Conservation (phyloP, 2,329 filamentous ascomycete genomes). For the Penicillium sp. region DNA sequence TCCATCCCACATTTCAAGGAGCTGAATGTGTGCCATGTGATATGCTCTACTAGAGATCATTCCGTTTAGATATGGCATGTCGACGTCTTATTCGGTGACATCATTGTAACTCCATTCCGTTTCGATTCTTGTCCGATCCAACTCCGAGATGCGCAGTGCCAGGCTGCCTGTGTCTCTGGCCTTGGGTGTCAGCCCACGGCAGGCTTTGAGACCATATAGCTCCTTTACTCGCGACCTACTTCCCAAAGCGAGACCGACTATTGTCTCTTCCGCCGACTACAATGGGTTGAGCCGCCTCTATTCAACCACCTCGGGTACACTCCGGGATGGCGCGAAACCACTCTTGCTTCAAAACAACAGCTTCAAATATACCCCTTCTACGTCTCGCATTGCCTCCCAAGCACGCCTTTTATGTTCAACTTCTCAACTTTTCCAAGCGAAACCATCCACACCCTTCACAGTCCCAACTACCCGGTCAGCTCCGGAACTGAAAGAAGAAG, state of each 20-base stretch:
- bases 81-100: constrained; percentile 24
- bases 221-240: constrained; percentile 20
- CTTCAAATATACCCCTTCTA: constrained; percentile 9
- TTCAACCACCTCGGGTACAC: constrained; percentile 22
- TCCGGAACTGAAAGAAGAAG: constrained; percentile 41
- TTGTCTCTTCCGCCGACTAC: neutral
- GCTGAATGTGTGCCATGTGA: constrained; percentile 8
- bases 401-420: constrained; percentile 30
- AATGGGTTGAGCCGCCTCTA: constrained; percentile 21
- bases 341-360: constrained; percentile 15
- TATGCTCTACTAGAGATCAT: constrained; percentile 4
- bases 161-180: constrained; percentile 38
- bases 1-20: constrained; percentile 17
- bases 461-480: constrained; percentile 32
- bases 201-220: constrained; percentile 20
- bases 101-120: constrained; percentile 19
- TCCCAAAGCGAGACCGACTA: constrained; percentile 2
- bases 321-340: constrained; percentile 19
- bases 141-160: constrained; percentile 43
- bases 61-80: constrained; percentile 34
- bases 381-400: constrained; percentile 20
- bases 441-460: constrained; percentile 20
- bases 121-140: constrained; percentile 15
- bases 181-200: constrained; percentile 29
- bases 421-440: constrained; percentile 25